Evolutionary conservation across 352 stramenopile genomes (phyloP).

Genomic region (Phytophthora ohioensis): DNA sequence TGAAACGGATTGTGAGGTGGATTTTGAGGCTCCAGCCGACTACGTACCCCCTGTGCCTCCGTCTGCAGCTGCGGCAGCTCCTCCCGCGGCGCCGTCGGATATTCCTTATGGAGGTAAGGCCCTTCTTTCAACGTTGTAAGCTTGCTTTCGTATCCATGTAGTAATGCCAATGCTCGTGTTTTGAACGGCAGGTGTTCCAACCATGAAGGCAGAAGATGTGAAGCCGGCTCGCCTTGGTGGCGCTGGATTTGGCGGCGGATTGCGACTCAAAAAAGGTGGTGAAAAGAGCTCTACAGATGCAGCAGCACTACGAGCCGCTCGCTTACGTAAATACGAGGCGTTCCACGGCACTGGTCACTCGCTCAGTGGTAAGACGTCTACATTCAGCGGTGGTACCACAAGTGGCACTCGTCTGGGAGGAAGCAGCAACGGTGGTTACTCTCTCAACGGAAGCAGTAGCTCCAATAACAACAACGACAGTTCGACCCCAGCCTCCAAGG

Average conservation of each 20-base stretch:
- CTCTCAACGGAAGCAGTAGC: slow-evolving; percentile 25
- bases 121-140: neutral
- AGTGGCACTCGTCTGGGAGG: slow-evolving; percentile 37
- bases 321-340: slow-evolving; percentile 83
- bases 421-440: slow-evolving; percentile 34
- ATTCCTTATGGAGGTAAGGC: slow-evolving; percentile 70
- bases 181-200: slow-evolving; percentile 60
- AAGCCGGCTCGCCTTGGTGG: slow-evolving; percentile 45
- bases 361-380: slow-evolving; percentile 64
- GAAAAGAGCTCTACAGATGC: slow-evolving; percentile 69
- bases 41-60: slow-evolving; percentile 68
- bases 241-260: slow-evolving; percentile 55
- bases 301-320: slow-evolving; percentile 69
- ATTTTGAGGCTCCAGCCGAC: slow-evolving; percentile 97
- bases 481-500: slow-evolving; percentile 4
- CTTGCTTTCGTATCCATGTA: neutral
- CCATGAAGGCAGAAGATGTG: slow-evolving; percentile 60
- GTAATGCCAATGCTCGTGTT: neutral
- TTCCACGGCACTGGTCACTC: slow-evolving; percentile 87
- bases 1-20: slow-evolving; percentile 99
- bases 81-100: slow-evolving; percentile 51
- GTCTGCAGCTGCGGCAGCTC: slow-evolving; percentile 18
- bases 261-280: slow-evolving; percentile 78
- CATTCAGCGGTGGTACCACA: slow-evolving; percentile 19
- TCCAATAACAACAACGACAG: slow-evolving; percentile 6